Evolutionary conservation across 495 filamentous ascomycete genomes (phyloP), one percentile per base, ranked within the genome.

Genomic region (Aspergillus bertholletiae): DNA sequence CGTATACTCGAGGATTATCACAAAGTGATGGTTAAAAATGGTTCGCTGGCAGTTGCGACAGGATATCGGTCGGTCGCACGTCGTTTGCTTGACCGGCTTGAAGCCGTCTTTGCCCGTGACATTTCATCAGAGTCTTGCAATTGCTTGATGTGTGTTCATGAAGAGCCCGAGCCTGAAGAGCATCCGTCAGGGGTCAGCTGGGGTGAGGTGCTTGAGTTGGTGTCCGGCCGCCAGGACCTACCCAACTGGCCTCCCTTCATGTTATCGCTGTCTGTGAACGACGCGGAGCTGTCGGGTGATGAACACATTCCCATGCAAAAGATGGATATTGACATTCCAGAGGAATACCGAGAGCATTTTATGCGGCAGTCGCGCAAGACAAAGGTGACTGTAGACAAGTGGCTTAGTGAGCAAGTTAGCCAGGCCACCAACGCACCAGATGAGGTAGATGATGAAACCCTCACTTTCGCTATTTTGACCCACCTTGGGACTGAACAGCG

Each of bases 41-140:
- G 95, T 2, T 96, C 92, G 7, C 69, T 99, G 15, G 95, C 95
- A 6, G 95, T 99, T 0, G 94, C 94, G 21, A 97, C 95, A 5
- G 95, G 95, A 2, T 97, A 97, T 70, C 84, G 87, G 46, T 96
- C 92, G 7, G 87, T 97, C 34, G 95, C 95, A n/a, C 85, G 95
- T 2, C 82, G 92, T 34, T 69, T 97, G 22, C 80, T 97, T n/a
- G 94, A 99, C 64, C 85, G 93, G 49, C 74, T 99, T 12, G 94
- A 96, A 63, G 86, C 89, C 23, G 90, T 99, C 15, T 97, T 99
- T 67, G 88, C 90, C 20, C 80, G 95, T 46, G 91, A 97, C 60
- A 86, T 99, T 30, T 88, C 89, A 0, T 86, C 84, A 0, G 86
- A 96, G 54, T 84, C 81, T 3, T 97, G 92, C 66, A 69, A 70